Percentiles rank a stretch among this genome's conserved stretches.
Conservation (phyloP, 1,139 yeast genomes). For the Saccharomyces hybrid region DNA sequence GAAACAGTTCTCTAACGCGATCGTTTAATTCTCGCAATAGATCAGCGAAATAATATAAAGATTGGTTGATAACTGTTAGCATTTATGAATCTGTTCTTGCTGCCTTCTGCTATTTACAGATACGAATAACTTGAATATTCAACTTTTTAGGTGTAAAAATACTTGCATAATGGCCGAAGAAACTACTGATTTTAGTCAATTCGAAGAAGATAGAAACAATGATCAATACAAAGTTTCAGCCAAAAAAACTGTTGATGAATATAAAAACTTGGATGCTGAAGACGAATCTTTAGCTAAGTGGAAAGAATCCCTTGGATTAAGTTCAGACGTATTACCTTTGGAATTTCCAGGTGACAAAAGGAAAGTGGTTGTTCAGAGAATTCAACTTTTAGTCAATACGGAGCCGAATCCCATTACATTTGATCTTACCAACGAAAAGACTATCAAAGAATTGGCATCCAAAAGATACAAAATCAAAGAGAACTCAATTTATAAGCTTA, state of each 20-base stretch:
- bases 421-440: slow-evolving; percentile 51
- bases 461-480: slow-evolving; percentile 58
- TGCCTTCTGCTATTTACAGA: background rate
- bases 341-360: slow-evolving; percentile 59
- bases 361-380: slow-evolving; percentile 70
- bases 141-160: background rate
- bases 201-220: slow-evolving; percentile 55
- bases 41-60: slow-evolving; percentile 7
- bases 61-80: background rate
- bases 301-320: slow-evolving; percentile 82
- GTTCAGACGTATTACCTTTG: slow-evolving; percentile 54
- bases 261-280: slow-evolving; percentile 76
- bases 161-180: slow-evolving; percentile 31
- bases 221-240: slow-evolving; percentile 72
- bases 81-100: background rate
- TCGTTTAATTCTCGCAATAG: background rate
- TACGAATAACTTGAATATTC: background rate
- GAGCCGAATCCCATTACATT: slow-evolving; percentile 51
- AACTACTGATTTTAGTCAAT: slow-evolving; percentile 26
- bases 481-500: slow-evolving; percentile 63
- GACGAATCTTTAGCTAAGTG: slow-evolving; percentile 89
- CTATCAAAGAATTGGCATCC: slow-evolving; percentile 40
- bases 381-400: slow-evolving; percentile 63
- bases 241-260: slow-evolving; percentile 81
- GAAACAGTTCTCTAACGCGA: background rate